Percentiles rank a stretch among this genome's conserved stretches.
phyloP scores from a whole-genome alignment of 78 protist species.

The Dictyostelium purpureum region DNA sequence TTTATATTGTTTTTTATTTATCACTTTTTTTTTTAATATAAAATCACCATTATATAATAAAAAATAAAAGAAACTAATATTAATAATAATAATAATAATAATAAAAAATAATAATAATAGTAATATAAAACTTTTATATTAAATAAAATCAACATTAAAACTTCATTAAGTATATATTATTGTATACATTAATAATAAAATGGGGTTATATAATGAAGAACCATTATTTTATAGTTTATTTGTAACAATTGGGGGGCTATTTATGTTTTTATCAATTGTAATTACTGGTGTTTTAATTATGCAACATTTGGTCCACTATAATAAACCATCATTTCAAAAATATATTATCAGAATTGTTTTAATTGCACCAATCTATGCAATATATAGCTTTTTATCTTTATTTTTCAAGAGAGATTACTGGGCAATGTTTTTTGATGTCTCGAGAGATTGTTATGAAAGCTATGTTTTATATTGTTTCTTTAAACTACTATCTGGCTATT shows the following conservation, averaged over 20 bases:
- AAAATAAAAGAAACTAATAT: background rate
- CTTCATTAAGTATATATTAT: no score
- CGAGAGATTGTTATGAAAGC: conserved; percentile 22
- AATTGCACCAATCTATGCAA: conserved; percentile 31
- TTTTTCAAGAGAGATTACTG: conserved; percentile 14
- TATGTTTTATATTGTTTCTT: conserved; percentile 41
- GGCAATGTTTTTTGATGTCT: conserved; percentile 4
- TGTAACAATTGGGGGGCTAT: background rate
- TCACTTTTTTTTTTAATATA: background rate
- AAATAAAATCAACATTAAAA: no score
- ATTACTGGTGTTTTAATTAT: background rate
- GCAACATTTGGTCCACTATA: conserved; percentile 11
- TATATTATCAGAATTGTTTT: conserved; percentile 15
- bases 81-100: background rate
- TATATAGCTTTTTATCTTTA: conserved; percentile 17
- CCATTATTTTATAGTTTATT: background rate
- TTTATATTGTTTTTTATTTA: background rate
- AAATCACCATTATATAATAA: background rate
- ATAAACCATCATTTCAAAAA: conserved; percentile 28
- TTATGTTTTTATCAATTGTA: background rate
- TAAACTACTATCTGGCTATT: background rate
- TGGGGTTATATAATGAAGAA: background rate
- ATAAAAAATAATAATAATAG: background rate
- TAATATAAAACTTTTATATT: no score
- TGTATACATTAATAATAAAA: no score